phyloP scores from a whole-genome alignment of 345 rosid species.

The Aquilaria yunnanensis region DNA sequence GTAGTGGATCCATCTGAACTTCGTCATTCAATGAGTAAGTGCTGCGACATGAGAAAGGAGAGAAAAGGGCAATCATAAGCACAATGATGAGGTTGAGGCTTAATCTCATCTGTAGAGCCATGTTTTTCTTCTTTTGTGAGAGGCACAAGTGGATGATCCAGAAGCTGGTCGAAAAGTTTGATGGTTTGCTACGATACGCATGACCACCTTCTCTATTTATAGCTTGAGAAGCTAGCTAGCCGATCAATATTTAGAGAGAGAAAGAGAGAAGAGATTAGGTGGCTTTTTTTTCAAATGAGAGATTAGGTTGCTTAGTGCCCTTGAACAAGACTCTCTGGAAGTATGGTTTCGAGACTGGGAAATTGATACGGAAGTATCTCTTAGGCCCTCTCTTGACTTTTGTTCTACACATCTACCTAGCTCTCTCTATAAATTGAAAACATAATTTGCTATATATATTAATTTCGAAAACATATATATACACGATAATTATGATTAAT shows the following conservation, averaged over 20 bases:
- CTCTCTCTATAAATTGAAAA: too few relatives aligned
- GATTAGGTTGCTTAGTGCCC: conserved; percentile 9
- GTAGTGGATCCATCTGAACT: too few relatives aligned
- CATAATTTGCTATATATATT: too few relatives aligned
- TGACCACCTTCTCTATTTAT: conserved; percentile 27
- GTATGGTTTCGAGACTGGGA: conserved; percentile 27
- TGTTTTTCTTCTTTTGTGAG: conserved; percentile 9
- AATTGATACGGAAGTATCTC: conserved; percentile 35
- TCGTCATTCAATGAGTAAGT: background rate
- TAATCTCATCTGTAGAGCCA: conserved; percentile 16
- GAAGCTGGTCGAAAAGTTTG: background rate
- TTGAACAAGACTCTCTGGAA: conserved; percentile 9
- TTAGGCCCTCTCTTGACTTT: conserved; percentile 16
- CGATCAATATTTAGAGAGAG: background rate
- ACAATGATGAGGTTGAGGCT: background rate
- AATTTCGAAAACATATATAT: too few relatives aligned
- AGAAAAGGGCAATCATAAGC: background rate
- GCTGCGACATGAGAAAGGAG: conserved; percentile 8
- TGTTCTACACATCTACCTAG: conserved; percentile 2
- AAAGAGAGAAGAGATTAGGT: background rate
- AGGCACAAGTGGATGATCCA: background rate
- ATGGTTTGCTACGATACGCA: background rate
- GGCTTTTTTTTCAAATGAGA: too few relatives aligned
- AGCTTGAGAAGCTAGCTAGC: conserved; percentile 1
- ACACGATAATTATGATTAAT: too few relatives aligned